phyloP scores from a whole-genome alignment of 1,284 basidiomycete species.

The Ceratorhiza oryzae-sativae region DNA sequence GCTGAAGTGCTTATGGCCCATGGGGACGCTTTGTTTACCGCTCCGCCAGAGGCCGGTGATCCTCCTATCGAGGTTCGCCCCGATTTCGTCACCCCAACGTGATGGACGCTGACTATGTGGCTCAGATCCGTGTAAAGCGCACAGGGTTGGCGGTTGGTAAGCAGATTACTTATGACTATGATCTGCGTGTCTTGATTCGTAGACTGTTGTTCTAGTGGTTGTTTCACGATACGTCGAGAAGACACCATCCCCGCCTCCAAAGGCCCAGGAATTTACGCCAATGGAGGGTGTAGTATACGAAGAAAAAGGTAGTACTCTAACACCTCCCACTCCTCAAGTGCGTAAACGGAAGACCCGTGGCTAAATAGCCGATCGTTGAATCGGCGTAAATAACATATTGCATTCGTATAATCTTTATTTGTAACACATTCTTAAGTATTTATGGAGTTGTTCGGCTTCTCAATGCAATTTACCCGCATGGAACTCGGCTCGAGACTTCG shows the following conservation, averaged over 20 bases:
- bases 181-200: no score
- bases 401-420: background rate
- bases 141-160: conserved; percentile 25
- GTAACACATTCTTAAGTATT: background rate
- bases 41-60: background rate
- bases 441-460: background rate
- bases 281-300: conserved; percentile 9
- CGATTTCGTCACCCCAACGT: no score
- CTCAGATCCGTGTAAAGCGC: conserved; percentile 24
- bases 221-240: background rate
- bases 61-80: conserved; percentile 17
- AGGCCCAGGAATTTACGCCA: background rate
- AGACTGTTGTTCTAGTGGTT: background rate
- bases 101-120: background rate
- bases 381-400: background rate
- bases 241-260: background rate
- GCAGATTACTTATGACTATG: no score
- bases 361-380: background rate
- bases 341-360: background rate
- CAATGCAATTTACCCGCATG: background rate
- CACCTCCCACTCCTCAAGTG: background rate
- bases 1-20: conserved; percentile 29
- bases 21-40: conserved; percentile 19
- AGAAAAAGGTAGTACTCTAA: no score
- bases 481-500: no score